Evolutionary conservation across 2,329 filamentous ascomycete genomes (phyloP).

Genomic region (Calonectria pseudoturangicola): DNA sequence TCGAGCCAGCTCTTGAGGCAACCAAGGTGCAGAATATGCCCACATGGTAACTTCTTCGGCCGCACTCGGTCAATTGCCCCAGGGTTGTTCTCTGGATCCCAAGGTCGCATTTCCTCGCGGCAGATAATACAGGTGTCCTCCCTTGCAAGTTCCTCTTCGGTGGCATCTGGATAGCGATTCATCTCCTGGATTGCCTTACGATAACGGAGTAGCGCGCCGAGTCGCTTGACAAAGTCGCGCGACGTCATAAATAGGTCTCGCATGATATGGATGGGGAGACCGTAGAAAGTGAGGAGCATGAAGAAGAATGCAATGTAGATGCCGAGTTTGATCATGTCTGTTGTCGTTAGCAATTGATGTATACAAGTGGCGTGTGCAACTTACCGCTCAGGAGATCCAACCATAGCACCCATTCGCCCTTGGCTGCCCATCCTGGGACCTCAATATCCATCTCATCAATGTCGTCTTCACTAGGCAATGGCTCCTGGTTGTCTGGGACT

Average conservation of each 20-base stretch:
- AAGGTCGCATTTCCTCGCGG: conserved; percentile 94
- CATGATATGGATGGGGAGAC: conserved; percentile 96
- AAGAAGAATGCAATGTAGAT: conserved; percentile 95
- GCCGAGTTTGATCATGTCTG: conserved; percentile 91
- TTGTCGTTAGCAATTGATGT: conserved; percentile 6
- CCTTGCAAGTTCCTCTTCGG: conserved; percentile 85
- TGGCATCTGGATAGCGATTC: conserved; percentile 95
- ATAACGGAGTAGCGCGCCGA: conserved; percentile 92
- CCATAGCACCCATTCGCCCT: conserved; percentile 93
- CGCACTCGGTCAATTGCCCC: conserved; percentile 88
- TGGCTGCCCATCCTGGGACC: conserved; percentile 96
- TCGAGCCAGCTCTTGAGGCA: conserved; percentile 98
- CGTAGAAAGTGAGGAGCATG: conserved; percentile 95
- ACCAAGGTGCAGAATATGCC: conserved; percentile 94
- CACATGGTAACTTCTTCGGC: conserved; percentile 97
- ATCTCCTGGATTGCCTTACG: conserved; percentile 94
- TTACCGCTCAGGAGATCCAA: conserved; percentile 88
- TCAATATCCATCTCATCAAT: conserved; percentile 96
- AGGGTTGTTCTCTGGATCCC: conserved; percentile 75
- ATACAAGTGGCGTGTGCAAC: conserved; percentile 53
- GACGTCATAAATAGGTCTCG: conserved; percentile 96
- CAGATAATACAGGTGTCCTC: conserved; percentile 99
- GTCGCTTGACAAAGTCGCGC: conserved; percentile 90
- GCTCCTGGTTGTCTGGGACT: conserved; percentile 67
- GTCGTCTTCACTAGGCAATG: conserved; percentile 80